phyloP scores from a whole-genome alignment of 495 filamentous ascomycete species.

The Aspergillus kassunensis region DNA sequence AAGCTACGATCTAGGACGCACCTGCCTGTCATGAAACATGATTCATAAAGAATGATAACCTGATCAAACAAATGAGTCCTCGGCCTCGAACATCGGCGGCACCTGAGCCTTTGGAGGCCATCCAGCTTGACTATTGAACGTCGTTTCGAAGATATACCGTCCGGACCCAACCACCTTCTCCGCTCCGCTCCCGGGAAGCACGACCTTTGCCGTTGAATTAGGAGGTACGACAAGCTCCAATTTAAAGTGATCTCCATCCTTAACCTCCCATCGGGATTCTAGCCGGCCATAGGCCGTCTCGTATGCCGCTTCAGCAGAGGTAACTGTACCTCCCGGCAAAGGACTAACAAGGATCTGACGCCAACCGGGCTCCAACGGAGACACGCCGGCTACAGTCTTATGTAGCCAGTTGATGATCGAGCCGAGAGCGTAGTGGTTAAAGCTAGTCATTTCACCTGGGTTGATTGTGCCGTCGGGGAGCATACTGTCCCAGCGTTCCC shows the following conservation, averaged over 20 bases:
- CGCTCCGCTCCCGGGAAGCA: constrained; percentile 17
- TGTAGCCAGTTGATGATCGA: constrained; percentile 35
- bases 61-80: neutral
- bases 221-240: constrained; percentile 28
- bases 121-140: neutral
- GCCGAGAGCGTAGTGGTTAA: constrained; percentile 52
- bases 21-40: no score
- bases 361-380: constrained; percentile 25
- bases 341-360: constrained; percentile 21
- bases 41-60: neutral
- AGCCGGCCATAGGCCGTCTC: constrained; percentile 27
- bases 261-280: constrained; percentile 23
- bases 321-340: constrained; percentile 23
- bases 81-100: neutral
- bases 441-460: constrained; percentile 51
- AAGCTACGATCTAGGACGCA: no score
- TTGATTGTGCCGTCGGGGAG: constrained; percentile 49
- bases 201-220: constrained; percentile 22
- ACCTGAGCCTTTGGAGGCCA: neutral
- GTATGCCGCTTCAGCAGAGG: constrained; percentile 19
- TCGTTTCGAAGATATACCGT: neutral
- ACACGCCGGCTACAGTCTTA: constrained; percentile 24
- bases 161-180: neutral
- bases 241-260: constrained; percentile 9
- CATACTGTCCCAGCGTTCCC: constrained; percentile 57